Conservation (phyloP, 2,329 filamentous ascomycete genomes). For the Pestalotiopsis sp. region DNA sequence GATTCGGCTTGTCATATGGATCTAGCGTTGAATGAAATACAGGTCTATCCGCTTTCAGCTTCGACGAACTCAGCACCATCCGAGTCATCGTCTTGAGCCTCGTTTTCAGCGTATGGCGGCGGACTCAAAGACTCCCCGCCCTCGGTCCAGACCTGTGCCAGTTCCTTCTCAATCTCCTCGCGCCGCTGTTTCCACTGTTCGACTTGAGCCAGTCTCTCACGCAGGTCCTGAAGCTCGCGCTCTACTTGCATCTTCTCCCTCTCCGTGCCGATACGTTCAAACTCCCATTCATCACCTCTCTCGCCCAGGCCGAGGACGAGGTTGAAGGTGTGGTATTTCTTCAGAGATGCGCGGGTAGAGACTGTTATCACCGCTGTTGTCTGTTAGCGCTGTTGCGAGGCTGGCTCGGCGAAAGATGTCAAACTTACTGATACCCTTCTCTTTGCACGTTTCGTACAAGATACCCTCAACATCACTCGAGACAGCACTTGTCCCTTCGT, state of each 20-base stretch:
- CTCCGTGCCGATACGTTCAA: constrained; percentile 90
- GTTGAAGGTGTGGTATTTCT: constrained; percentile 94
- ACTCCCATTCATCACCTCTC: constrained; percentile 83
- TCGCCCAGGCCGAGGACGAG: constrained; percentile 81
- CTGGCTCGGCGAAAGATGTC: background rate
- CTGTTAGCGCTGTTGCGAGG: constrained; percentile 16
- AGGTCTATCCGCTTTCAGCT: constrained; percentile 10
- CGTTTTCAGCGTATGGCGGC: constrained; percentile 42
- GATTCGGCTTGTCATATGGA: background rate
- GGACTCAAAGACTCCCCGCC: constrained; percentile 45
- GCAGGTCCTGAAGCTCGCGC: constrained; percentile 82
- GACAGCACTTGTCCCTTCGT: constrained; percentile 93
- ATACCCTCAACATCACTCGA: constrained; percentile 92
- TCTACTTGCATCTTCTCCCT: constrained; percentile 92
- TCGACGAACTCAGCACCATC: constrained; percentile 14
- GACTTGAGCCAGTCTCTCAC: constrained; percentile 77
- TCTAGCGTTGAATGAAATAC: background rate
- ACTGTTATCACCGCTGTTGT: constrained; percentile 84
- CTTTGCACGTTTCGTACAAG: constrained; percentile 90
- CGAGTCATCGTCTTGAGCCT: constrained; percentile 1
- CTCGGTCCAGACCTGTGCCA: constrained; percentile 64
- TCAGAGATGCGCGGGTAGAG: constrained; percentile 88
- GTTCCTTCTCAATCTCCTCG: constrained; percentile 79
- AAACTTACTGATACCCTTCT: constrained; percentile 81
- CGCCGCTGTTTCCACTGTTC: constrained; percentile 79